These are phyloP conservation scores for Diospyros kaki DNA, from an alignment of 148 eudicot species.

Conservation along the genomic window DNA sequence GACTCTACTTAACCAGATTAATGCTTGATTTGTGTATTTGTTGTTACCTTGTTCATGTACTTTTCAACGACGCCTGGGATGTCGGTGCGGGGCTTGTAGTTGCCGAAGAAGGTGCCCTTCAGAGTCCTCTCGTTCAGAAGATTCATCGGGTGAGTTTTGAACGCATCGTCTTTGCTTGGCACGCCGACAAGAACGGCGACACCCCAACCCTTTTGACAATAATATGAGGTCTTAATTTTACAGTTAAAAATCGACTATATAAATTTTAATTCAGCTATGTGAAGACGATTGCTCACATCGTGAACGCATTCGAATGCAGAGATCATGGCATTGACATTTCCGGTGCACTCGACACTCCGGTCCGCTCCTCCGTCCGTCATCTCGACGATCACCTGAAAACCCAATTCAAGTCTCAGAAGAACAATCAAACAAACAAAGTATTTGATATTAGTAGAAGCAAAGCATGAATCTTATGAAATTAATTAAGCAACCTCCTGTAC, in stretches of 20 bases:
- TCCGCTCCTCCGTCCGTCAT: constrained; percentile 45
- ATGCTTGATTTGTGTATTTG: too few relatives aligned
- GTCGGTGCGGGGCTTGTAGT: constrained; percentile 44
- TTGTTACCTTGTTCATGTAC: constrained; percentile 41
- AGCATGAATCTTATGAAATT: background rate
- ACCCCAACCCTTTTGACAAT: constrained; percentile 41
- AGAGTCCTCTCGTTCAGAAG: constrained; percentile 46
- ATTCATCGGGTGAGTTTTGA: constrained; percentile 44
- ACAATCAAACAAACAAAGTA: background rate
- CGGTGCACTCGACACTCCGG: constrained; percentile 33
- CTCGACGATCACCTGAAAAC: constrained; percentile 29
- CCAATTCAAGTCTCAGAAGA: background rate
- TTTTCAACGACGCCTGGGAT: constrained; percentile 39
- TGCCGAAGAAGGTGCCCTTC: constrained; percentile 47
- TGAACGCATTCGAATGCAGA: constrained; percentile 47
- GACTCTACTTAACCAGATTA: background rate
- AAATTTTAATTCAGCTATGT: too few relatives aligned
- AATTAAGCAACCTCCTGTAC: constrained; percentile 31
- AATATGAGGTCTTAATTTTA: too few relatives aligned
- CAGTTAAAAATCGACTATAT: too few relatives aligned
- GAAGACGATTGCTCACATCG: constrained; percentile 19
- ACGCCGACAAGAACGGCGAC: constrained; percentile 45
- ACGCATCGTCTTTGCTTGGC: constrained; percentile 42
- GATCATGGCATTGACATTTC: constrained; percentile 35
- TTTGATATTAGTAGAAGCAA: background rate